These are phyloP conservation scores for Isochrysis galbana DNA, from an alignment of 78 protist species.

Conservation along the genomic window DNA sequence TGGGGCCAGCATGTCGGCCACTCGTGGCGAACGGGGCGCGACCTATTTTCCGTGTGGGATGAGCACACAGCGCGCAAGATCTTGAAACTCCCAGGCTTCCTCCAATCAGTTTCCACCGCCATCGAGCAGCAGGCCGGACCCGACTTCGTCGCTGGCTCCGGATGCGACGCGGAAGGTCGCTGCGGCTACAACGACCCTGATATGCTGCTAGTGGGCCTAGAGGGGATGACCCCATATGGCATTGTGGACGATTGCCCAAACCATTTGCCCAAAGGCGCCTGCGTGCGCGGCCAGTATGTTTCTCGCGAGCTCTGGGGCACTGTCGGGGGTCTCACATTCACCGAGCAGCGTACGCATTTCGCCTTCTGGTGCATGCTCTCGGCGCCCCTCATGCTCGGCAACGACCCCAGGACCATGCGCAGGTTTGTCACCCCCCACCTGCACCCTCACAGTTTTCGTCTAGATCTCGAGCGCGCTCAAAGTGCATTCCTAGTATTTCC, in stretches of 20 bases:
- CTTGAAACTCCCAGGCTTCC: too few species aligned
- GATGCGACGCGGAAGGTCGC: not conserved
- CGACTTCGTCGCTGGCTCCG: too few species aligned
- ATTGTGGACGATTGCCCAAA: too few species aligned
- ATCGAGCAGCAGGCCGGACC: too few species aligned
- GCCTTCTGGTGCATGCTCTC: not conserved
- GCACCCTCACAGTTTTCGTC: too few species aligned
- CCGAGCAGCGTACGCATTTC: not conserved
- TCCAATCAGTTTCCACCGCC: not conserved
- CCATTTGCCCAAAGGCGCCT: not conserved
- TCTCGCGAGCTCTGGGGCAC: not conserved
- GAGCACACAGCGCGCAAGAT: too few species aligned
- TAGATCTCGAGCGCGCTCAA: too few species aligned
- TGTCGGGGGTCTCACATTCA: not conserved
- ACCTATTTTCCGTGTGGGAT: not conserved
- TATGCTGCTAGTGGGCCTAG: too few species aligned
- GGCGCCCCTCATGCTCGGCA: slow-evolving; percentile 20
- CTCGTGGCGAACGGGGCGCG: slow-evolving; percentile 26
- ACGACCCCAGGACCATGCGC: slow-evolving; percentile 3
- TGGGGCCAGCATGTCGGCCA: slow-evolving; percentile 15
- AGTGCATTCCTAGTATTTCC: too few species aligned
- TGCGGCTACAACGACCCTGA: not conserved
- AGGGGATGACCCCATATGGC: too few species aligned
- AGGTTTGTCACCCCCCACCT: too few species aligned
- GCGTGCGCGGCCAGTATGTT: not conserved